Percentiles rank a stretch among this genome's conserved stretches.
Evolutionary conservation across 2,329 filamentous ascomycete species (phyloP).

Genomic region (Nigrospora oryzae): DNA sequence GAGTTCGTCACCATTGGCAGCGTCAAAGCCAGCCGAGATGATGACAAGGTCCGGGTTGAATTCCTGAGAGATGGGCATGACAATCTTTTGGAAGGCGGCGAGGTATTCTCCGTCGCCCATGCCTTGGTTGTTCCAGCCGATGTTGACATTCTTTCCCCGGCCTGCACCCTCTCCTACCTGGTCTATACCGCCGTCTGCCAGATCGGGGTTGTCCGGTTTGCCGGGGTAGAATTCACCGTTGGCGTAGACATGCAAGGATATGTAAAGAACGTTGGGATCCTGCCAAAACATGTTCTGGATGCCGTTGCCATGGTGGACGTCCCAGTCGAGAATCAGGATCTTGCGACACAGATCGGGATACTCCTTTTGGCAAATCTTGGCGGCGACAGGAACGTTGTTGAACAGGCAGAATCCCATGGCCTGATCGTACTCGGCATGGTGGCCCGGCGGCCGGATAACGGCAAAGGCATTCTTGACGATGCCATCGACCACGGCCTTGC

Average conservation of each 20-base stretch:
- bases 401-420: constrained; percentile 96
- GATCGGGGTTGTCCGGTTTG: constrained; percentile 45
- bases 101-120: constrained; percentile 98
- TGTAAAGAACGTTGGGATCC: constrained; percentile 90
- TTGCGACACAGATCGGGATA: constrained; percentile 78
- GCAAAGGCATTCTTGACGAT: constrained; percentile 92
- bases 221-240: constrained; percentile 81
- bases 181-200: constrained; percentile 52
- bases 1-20: constrained; percentile 84
- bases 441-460: constrained; percentile 87
- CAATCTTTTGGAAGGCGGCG: constrained; percentile 88
- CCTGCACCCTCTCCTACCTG: constrained; percentile 48
- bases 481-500: constrained; percentile 77
- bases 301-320: constrained; percentile 76
- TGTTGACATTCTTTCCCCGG: constrained; percentile 56
- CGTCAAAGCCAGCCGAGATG: constrained; percentile 92
- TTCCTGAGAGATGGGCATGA: constrained; percentile 93
- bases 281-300: constrained; percentile 95
- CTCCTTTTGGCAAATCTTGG: constrained; percentile 76
- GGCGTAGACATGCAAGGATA: constrained; percentile 85
- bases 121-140: constrained; percentile 58
- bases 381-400: constrained; percentile 92
- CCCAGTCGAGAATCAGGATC: constrained; percentile 90
- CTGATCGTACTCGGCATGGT: constrained; percentile 81
- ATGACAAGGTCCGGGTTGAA: constrained; percentile 94